Base-by-base conservation (phyloP, 2,329 filamentous ascomycete species). In the Sporothrix sp. region DNA sequence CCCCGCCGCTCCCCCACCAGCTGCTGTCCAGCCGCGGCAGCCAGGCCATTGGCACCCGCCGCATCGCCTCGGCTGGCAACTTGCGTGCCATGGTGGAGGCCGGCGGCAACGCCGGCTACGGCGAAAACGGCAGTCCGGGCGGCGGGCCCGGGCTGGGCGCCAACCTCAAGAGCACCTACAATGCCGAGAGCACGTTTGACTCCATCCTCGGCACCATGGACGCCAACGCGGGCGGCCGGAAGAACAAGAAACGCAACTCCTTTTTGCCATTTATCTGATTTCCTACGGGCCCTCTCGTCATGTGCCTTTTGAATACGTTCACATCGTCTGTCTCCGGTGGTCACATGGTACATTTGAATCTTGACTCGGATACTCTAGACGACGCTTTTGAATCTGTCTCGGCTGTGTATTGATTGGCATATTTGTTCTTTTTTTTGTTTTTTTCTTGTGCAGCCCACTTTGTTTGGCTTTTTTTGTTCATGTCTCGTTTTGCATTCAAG, bases 141-240 rank as follows among this genome's bases (percentile, higher is more conserved):
- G 52, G 48, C 20, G 11, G 35, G 20, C 20, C 21, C 9, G 33
- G 36, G 7, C 20, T 21, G 2, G 40, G 33, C 18, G 43, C 23
- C 27, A 35, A 36, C 20, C 23, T 13, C 39, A 49, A 16, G 4
- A 20, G 32, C 36, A 30, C 27, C 0, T 42, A 30, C 42, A 50
- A 50, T 7, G n/a, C 50, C 7, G 49, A 42, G 39, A 58, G 52
- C 46, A 56, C 65, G 23, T 68, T 68, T 56, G 65, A 68, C 40
- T 62, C 64, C 49, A 68, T 68, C 18, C 57, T 68, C 47, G 62
- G 65, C 57, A 62, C 59, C 50, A 65, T 68, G 58, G 61, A 65
- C 46, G 51, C 54, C 38, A 56, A 42, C 18, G 4, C 13, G 18
- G 28, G 7, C 23, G 23, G 23, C 21, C 60, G 61, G 53, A 62